Evolutionary conservation across 2,329 filamentous ascomycete species (phyloP), one percentile per base, ranked within the genome.

Genomic region (Aspergillus pseudotamarii): DNA sequence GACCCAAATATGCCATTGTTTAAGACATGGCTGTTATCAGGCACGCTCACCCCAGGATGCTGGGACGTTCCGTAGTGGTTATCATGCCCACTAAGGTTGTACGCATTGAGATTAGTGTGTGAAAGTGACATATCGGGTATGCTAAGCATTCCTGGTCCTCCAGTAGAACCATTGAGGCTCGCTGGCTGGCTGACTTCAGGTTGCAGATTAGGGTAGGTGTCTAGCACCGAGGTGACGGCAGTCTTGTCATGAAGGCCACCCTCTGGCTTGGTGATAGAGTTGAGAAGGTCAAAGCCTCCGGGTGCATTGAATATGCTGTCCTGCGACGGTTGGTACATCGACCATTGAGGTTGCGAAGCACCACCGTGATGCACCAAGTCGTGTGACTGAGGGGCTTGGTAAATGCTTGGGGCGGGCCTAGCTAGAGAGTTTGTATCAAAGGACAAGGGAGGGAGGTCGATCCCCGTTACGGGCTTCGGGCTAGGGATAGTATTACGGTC

Each of bases 401-500:
- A 79, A 6, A 77, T 64, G 56, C 61, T 69, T 8, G 73, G 70
- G n/a, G 71, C 61, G 2, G 72, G 73, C 58, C 74, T 75, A 56
- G 69, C 73, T 45, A 76, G 66, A 21, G 77, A 66, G 51, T 78
- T 72, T 0, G 76, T 73, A 38, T 79, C 76, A 32, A 78, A 64
- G 14, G 76, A 73, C 28, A 78, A 66, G n/a, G 77, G 75, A 32
- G 74, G 76, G 16, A 78, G 72, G 53, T 77, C 76, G 43, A 76
- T 70, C 11, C 74, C 75, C 19, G 71, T 65, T 4, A 64, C 63
- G 12, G 75, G 69, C 26, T 72, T 69, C 1, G 79, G 77, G 61
- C 79, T 81, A 53, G 77, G 79, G 9, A 74, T 77, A 5, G 72
- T 65, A 34, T 68, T 76, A 14, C 76, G 74, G 38, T 75, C 74